Evolutionary conservation across 148 eudicot genomes (phyloP).

Genomic region (Camellia lanceoleosa): DNA sequence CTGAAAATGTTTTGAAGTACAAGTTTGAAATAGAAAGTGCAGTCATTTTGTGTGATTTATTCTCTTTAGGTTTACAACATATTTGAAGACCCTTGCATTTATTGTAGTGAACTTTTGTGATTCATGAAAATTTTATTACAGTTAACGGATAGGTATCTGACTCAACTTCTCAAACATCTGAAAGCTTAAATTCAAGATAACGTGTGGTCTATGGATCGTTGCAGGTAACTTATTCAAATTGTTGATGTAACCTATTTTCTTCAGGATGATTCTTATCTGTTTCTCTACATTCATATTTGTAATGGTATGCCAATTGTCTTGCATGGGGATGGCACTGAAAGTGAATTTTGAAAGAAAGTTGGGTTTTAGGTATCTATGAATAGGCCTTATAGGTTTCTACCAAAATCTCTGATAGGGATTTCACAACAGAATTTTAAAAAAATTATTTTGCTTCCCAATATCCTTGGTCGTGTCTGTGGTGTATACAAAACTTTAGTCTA

Average conservation of each 20-base stretch:
- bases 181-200: constrained; percentile 57
- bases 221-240: constrained; percentile 47
- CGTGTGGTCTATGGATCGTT: constrained; percentile 33
- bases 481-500: no score
- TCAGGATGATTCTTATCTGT: background rate
- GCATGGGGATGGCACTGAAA: background rate
- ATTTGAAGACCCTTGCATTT: background rate
- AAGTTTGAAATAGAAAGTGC: background rate
- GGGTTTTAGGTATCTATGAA: background rate
- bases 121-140: constrained; percentile 37
- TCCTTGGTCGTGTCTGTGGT: no score
- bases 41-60: background rate
- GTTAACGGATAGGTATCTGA: constrained; percentile 60
- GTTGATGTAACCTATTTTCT: background rate
- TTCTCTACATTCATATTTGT: background rate
- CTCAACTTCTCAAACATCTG: constrained; percentile 70
- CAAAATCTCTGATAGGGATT: background rate
- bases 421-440: background rate
- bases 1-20: background rate
- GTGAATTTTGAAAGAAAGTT: background rate
- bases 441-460: no score
- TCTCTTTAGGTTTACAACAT: background rate
- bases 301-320: background rate
- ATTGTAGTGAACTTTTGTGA: constrained; percentile 15
- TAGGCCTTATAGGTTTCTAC: background rate